Conservation (phyloP, 805 yeast species). For the Wickerhamiella alocasiicola region DNA sequence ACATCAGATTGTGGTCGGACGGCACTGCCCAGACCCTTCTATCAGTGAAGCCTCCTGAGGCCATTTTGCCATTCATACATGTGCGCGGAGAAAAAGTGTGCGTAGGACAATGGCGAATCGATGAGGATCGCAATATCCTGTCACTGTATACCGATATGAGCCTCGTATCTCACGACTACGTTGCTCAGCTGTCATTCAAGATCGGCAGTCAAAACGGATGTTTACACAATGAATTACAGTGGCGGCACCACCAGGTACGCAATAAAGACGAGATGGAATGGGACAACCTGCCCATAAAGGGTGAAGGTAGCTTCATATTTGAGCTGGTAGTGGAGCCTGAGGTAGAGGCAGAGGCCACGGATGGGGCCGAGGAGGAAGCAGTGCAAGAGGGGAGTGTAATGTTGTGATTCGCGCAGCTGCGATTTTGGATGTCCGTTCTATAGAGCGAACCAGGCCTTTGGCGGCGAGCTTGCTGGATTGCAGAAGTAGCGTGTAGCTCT, state of each 20-base stretch:
- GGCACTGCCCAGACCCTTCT: constrained; percentile 63
- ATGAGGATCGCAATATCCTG: constrained; percentile 38
- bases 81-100: constrained; percentile 23
- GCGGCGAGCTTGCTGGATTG: too few relatives aligned
- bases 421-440: too few relatives aligned
- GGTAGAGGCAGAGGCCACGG: too few relatives aligned
- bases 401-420: too few relatives aligned
- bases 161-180: constrained; percentile 47
- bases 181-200: constrained; percentile 48
- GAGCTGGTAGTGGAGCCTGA: too few relatives aligned
- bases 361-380: too few relatives aligned
- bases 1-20: constrained; percentile 64
- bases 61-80: constrained; percentile 46
- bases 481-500: too few relatives aligned
- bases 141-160: constrained; percentile 44
- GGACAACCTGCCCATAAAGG: not conserved
- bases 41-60: constrained; percentile 57
- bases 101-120: constrained; percentile 42
- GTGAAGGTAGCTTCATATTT: constrained; percentile 4
- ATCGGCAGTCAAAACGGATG: constrained; percentile 44
- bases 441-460: too few relatives aligned
- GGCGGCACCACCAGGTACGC: constrained; percentile 31
- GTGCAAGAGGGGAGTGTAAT: too few relatives aligned
- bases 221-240: constrained; percentile 53
- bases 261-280: not conserved